Evolutionary conservation across 1,139 yeast genomes (phyloP).

Genomic region (Taphrina communis): DNA sequence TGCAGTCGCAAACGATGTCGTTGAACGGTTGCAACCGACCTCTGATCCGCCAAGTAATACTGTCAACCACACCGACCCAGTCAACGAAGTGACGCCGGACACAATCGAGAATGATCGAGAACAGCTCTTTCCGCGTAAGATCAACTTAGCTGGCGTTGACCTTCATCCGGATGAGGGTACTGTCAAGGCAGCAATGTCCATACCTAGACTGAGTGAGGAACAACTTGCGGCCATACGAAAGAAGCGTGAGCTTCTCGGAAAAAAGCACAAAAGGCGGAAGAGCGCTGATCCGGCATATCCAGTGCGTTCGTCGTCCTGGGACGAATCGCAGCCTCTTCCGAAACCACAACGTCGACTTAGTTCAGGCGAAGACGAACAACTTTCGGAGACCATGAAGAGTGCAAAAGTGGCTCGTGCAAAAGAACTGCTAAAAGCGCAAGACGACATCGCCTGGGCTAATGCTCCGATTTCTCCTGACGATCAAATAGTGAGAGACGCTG

Average conservation of each 20-base stretch:
- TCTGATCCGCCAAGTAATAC: too few species aligned
- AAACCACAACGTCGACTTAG: constrained; percentile 26
- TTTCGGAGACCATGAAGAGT: constrained; percentile 11
- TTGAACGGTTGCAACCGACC: background rate
- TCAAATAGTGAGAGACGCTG: background rate
- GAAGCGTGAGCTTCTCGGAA: constrained; percentile 33
- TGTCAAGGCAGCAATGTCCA: constrained; percentile 19
- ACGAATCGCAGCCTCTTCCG: constrained; percentile 22
- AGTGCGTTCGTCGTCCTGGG: constrained; percentile 35
- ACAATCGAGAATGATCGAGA: background rate
- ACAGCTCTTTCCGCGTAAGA: constrained; percentile 11
- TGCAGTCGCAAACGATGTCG: constrained; percentile 7
- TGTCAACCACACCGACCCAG: background rate
- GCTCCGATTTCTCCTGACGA: constrained; percentile 36
- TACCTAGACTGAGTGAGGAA: constrained; percentile 31
- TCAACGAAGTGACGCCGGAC: background rate
- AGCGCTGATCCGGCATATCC: constrained; percentile 34
- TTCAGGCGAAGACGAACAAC: constrained; percentile 19
- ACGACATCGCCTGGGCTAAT: constrained; percentile 40
- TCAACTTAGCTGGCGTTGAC: constrained; percentile 33
- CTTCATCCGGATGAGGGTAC: constrained; percentile 37
- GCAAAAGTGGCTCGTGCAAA: constrained; percentile 31
- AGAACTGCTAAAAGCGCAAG: constrained; percentile 31
- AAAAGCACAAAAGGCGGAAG: constrained; percentile 36
- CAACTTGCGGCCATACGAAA: constrained; percentile 29